Base-by-base conservation (phyloP, 768 basidiomycete genomes). In the Podaxis sp. region DNA sequence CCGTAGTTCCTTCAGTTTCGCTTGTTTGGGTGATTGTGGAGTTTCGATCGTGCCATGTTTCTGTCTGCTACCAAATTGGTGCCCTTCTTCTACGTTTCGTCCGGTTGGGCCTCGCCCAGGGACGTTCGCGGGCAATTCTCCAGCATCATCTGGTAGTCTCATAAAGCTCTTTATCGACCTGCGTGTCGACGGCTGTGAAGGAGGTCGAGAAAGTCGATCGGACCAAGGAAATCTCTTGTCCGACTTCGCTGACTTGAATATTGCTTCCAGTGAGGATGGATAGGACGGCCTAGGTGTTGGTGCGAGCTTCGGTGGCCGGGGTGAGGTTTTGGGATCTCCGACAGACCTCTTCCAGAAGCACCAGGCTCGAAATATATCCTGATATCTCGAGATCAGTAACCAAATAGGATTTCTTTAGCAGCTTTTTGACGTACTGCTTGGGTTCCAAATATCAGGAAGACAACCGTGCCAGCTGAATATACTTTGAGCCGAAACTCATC, bases 391-490 rank as follows among this genome's bases (percentile, higher is more conserved):
- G 17, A 28, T 51, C 40, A 59, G 38, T 11, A 28, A 26, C 24
- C 15, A 38, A 26, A 4, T 19, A 12, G 11, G 12, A 40, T 40
- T 17, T 26, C 12, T 33, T 12, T 12, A 44, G 13, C 38, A 54
- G 19, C 44, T 6, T 40, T 12, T 36, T 57, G 13, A 65, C 72
- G 30, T 58, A 75, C 75, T 4, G 69, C 61, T 70, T 79, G 77
- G 24, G 75, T 74, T 4, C 75, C 77, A 62, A 77, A 79, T 4
- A 77, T 69, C 8, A 79, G 66, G 59, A 79, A 73, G 3, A 77
- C 64, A n/a, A 69, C 73, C 8, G 74, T 69, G 13, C 77, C 77
- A 52, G 73, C 76, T 78, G 40, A n/a, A 24, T 48, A 13, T 26
- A 40, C 26, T 19, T 19, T 17, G 12, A 46, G 44, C 59, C 30